These are phyloP conservation scores for Heracleum sosnowskyi DNA, from an alignment of 129 eudicot species.

Conservation along the genomic window DNA sequence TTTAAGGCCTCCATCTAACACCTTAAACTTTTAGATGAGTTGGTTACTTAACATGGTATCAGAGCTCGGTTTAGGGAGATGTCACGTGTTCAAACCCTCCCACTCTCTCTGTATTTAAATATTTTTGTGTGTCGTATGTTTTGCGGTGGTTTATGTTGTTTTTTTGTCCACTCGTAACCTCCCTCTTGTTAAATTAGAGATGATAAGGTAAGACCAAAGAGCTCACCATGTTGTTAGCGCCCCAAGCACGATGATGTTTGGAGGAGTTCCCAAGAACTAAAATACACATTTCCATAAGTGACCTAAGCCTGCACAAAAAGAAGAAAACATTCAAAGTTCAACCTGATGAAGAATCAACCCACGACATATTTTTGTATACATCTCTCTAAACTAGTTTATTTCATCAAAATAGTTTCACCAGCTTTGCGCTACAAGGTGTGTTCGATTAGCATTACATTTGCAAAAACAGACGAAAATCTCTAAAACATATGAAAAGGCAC, in stretches of 20 bases:
- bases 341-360: neutral
- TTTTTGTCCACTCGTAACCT: too few species aligned
- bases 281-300: constrained; percentile 97
- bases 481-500: neutral
- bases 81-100: too few species aligned
- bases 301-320: constrained; percentile 61
- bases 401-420: neutral
- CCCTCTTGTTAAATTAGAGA: too few species aligned
- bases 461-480: neutral
- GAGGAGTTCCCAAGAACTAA: constrained; percentile 69
- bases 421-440: neutral
- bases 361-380: neutral
- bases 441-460: neutral
- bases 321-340: constrained; percentile 9
- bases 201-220: constrained; percentile 14
- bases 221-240: constrained; percentile 47
- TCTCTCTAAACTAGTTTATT: neutral
- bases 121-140: too few species aligned
- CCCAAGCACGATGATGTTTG: constrained; percentile 42
- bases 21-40: too few species aligned
- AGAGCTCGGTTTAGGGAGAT: too few species aligned
- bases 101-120: too few species aligned
- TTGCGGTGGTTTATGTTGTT: too few species aligned
- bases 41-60: too few species aligned
- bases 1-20: too few species aligned